Conservation (phyloP, 495 filamentous ascomycete genomes). For the Friedmanniomyces simplex region DNA sequence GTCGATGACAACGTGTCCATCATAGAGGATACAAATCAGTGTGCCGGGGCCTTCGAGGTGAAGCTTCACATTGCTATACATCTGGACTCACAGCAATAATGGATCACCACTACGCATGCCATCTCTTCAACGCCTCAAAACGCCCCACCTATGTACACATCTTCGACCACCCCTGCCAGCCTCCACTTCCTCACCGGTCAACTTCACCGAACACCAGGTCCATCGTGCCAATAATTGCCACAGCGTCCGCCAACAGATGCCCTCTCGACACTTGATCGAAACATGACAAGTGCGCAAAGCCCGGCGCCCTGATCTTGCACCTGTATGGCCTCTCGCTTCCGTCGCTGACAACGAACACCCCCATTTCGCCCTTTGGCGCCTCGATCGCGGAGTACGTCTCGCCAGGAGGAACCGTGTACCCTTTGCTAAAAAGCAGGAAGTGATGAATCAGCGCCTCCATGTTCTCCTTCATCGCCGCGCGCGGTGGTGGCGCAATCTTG, state of each 20-base stretch:
- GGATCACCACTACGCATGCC: not conserved
- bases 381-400: constrained; percentile 98
- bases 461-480: constrained; percentile 99
- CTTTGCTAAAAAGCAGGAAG: constrained; percentile 97
- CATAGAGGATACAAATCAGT: no score
- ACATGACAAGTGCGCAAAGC: constrained; percentile 88
- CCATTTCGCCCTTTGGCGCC: constrained; percentile 99
- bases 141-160: not conserved
- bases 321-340: constrained; percentile 93
- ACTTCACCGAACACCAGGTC: constrained; percentile 25
- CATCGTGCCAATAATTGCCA: constrained; percentile 35
- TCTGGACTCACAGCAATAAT: not conserved
- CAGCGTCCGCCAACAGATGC: constrained; percentile 91
- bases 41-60: no score
- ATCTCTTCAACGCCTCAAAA: not conserved
- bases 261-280: constrained; percentile 90
- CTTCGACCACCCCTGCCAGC: not conserved
- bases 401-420: constrained; percentile 92
- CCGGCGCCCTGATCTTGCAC: constrained; percentile 94
- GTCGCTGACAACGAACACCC: constrained; percentile 92
- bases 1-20: no score
- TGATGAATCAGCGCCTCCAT: constrained; percentile 99
- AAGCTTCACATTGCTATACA: not conserved
- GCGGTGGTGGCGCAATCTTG: constrained; percentile 93
- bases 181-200: constrained; percentile 5